Evolutionary conservation across 305 asterid genomes (phyloP).

Genomic region (Fraxinus sp.): DNA sequence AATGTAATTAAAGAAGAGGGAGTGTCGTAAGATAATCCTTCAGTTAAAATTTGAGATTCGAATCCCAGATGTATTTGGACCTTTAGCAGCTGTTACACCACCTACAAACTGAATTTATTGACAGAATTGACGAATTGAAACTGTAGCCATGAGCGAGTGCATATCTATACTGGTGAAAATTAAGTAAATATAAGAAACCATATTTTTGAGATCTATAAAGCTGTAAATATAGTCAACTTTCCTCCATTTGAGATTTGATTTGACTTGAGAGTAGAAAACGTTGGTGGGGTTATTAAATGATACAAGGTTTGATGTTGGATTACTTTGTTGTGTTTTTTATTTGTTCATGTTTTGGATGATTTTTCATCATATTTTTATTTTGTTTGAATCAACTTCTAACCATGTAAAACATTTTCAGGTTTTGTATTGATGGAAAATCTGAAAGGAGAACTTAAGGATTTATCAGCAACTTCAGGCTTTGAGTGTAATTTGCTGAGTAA

Average conservation of each 20-base stretch:
- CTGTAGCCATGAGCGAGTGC: neutral
- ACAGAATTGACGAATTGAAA: too few species aligned
- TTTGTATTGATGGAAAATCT: constrained; percentile 48
- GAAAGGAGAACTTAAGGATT: constrained; percentile 43
- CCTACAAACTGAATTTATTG: too few species aligned
- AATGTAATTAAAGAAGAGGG: too few species aligned
- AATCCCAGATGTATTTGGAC: too few species aligned
- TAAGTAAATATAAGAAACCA: neutral
- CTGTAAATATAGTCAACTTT: neutral
- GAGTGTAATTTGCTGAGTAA: constrained; percentile 37
- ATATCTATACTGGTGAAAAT: neutral
- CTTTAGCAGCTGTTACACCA: too few species aligned
- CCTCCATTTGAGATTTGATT: constrained; percentile 1
- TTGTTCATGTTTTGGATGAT: neutral
- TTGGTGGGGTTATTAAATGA: neutral
- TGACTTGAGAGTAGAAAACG: neutral
- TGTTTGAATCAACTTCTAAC: neutral
- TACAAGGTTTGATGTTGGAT: neutral
- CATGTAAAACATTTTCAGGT: constrained; percentile 35
- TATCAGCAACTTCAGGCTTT: constrained; percentile 28
- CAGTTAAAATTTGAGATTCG: too few species aligned
- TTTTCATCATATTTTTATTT: neutral
- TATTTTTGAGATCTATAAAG: neutral
- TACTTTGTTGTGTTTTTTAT: neutral
- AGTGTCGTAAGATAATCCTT: too few species aligned